These are phyloP conservation scores for Davidsoniella australis DNA, from an alignment of 2,329 filamentous ascomycete species.

Conservation along the genomic window DNA sequence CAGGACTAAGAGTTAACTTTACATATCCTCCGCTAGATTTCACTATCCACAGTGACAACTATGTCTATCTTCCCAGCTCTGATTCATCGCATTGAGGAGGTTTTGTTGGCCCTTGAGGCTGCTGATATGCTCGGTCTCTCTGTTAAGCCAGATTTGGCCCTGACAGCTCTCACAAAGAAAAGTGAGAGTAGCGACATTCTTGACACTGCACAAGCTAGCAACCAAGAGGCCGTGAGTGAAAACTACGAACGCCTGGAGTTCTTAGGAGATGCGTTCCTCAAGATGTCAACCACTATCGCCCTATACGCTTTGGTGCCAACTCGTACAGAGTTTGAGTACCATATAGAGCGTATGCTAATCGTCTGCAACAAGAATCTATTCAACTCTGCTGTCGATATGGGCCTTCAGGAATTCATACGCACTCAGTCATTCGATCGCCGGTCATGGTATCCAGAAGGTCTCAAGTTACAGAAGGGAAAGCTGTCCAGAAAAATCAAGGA, in stretches of 20 bases:
- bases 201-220: constrained; percentile 47
- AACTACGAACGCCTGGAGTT: constrained; percentile 95
- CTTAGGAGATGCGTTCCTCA: constrained; percentile 82
- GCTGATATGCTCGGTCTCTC: constrained; percentile 46
- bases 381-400: constrained; percentile 51
- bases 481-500: constrained; percentile 22
- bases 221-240: constrained; percentile 72
- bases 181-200: constrained; percentile 70
- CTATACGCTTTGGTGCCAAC: constrained; percentile 62
- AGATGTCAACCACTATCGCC: constrained; percentile 86
- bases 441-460: constrained; percentile 73
- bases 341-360: constrained; percentile 78
- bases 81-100: constrained; percentile 67
- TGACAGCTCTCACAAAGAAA: constrained; percentile 88
- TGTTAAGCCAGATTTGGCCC: constrained; percentile 50
- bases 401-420: constrained; percentile 58
- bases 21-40: constrained; percentile 33
- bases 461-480: constrained; percentile 61
- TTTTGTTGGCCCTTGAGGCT: constrained; percentile 63
- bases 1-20: background rate
- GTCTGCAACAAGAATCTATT: constrained; percentile 86
- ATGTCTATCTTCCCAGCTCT: constrained; percentile 66
- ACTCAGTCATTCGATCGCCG: constrained; percentile 68
- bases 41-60: constrained; percentile 52
- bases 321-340: constrained; percentile 70